Conservation (phyloP, 1,284 basidiomycete genomes). For the Pterulicium gracile region DNA sequence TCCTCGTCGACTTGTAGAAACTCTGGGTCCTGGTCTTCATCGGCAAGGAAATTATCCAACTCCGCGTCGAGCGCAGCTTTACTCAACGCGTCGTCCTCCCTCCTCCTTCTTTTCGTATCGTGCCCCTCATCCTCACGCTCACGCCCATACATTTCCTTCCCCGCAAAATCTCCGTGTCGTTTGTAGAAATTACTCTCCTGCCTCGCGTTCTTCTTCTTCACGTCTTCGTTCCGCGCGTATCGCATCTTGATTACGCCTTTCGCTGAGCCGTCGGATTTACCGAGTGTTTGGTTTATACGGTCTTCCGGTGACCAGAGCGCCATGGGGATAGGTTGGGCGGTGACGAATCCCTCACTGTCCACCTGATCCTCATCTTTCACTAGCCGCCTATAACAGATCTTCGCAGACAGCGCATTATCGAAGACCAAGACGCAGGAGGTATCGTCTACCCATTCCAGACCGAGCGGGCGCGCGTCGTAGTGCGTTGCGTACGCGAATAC, state of each 20-base stretch:
- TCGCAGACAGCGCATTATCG: slow-evolving; percentile 14
- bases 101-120: slow-evolving; percentile 23
- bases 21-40: slow-evolving; percentile 17
- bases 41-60: slow-evolving; percentile 49
- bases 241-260: slow-evolving; percentile 58
- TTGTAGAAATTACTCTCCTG: slow-evolving; percentile 63
- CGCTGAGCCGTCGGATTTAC: slow-evolving; percentile 43
- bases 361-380: slow-evolving; percentile 28
- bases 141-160: slow-evolving; percentile 38
- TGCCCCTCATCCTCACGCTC: slow-evolving; percentile 20
- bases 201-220: slow-evolving; percentile 64
- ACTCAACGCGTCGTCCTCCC: slow-evolving; percentile 21
- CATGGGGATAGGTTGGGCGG: slow-evolving; percentile 56
- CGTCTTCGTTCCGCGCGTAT: slow-evolving; percentile 56
- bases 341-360: slow-evolving; percentile 45
- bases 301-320: slow-evolving; percentile 70
- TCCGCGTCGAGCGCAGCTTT: slow-evolving; percentile 43
- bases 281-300: slow-evolving; percentile 57
- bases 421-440: slow-evolving; percentile 70
- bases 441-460: slow-evolving; percentile 72
- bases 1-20: slow-evolving; percentile 13
- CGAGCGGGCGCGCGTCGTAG: slow-evolving; percentile 57
- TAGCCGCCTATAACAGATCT: not conserved
- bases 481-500: slow-evolving; percentile 71
- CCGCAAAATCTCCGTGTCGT: slow-evolving; percentile 55